These are phyloP conservation scores for Aureobasidium melanogenum DNA, from an alignment of 2,329 filamentous ascomycete species.

Conservation along the genomic window DNA sequence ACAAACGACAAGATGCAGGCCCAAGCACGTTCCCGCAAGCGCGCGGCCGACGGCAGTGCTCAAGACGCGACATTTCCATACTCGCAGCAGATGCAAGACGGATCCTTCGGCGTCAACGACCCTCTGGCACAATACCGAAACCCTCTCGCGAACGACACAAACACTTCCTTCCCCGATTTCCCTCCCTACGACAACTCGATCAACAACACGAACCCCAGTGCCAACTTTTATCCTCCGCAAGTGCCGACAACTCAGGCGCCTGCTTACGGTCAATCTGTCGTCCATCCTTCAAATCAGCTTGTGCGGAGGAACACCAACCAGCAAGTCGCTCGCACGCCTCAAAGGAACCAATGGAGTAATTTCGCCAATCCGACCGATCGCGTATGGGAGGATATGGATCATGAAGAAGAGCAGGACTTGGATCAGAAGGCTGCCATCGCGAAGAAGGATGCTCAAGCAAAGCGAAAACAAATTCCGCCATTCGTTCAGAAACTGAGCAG, in stretches of 20 bases:
- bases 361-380: slow-evolving; percentile 23
- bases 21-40: slow-evolving; percentile 46
- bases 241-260: slow-evolving; percentile 21
- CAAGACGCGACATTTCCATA: slow-evolving; percentile 51
- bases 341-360: slow-evolving; percentile 33
- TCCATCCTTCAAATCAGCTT: slow-evolving; percentile 32
- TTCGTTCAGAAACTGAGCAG: slow-evolving; percentile 98
- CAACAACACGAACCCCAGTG: slow-evolving; percentile 29
- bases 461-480: slow-evolving; percentile 90
- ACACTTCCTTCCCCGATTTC: slow-evolving; percentile 27
- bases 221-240: slow-evolving; percentile 22
- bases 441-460: slow-evolving; percentile 79
- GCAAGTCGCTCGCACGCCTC: slow-evolving; percentile 31
- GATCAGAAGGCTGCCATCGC: slow-evolving; percentile 72
- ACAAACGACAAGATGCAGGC: slow-evolving; percentile 12
- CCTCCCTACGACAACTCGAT: slow-evolving; percentile 27
- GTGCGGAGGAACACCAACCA: slow-evolving; percentile 39
- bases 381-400: slow-evolving; percentile 38
- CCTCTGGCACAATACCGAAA: slow-evolving; percentile 39
- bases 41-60: slow-evolving; percentile 46
- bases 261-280: slow-evolving; percentile 16
- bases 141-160: slow-evolving; percentile 35
- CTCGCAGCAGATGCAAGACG: slow-evolving; percentile 16
- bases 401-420: slow-evolving; percentile 68
- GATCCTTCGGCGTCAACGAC: slow-evolving; percentile 16